phyloP scores from a whole-genome alignment of 768 basidiomycete species.

The Psilocybe cubensis region DNA sequence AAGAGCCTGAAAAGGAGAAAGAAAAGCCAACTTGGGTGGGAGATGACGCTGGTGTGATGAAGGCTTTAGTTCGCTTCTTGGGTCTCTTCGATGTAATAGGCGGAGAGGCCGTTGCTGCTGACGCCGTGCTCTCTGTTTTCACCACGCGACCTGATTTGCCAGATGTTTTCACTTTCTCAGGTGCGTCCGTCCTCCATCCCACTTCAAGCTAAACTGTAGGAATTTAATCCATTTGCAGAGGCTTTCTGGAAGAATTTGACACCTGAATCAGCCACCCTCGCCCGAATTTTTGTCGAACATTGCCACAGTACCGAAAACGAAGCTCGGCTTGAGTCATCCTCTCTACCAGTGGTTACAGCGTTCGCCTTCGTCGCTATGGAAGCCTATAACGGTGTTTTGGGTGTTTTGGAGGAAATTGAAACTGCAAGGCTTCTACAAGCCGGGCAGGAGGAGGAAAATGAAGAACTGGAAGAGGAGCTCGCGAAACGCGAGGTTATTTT shows the following conservation, averaged over 20 bases:
- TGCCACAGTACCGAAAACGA: slow-evolving; percentile 67
- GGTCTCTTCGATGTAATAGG: slow-evolving; percentile 66
- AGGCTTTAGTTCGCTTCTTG: slow-evolving; percentile 47
- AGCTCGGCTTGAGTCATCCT: slow-evolving; percentile 63
- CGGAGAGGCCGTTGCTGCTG: slow-evolving; percentile 76
- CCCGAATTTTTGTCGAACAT: slow-evolving; percentile 85
- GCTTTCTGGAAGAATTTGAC: slow-evolving; percentile 76
- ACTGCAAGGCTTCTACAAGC: slow-evolving; percentile 34
- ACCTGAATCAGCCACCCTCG: slow-evolving; percentile 82
- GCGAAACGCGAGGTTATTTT: slow-evolving; percentile 75
- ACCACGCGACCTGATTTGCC: slow-evolving; percentile 70
- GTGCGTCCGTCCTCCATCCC: slow-evolving; percentile 41
- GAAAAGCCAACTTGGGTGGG: slow-evolving; percentile 37
- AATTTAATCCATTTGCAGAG: slow-evolving; percentile 45
- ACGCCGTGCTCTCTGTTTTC: slow-evolving; percentile 77
- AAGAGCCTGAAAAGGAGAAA: too few relatives aligned
- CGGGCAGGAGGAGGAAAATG: slow-evolving; percentile 44
- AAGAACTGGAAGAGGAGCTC: slow-evolving; percentile 59
- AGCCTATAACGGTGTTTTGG: slow-evolving; percentile 67
- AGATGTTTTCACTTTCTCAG: slow-evolving; percentile 73
- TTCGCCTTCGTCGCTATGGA: slow-evolving; percentile 86
- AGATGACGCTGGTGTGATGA: slow-evolving; percentile 54
- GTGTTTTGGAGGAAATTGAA: slow-evolving; percentile 43
- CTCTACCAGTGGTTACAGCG: slow-evolving; percentile 88
- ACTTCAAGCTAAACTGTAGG: background rate